Conservation (phyloP, 2,329 filamentous ascomycete species). For the Pochonia chlamydosporia region DNA sequence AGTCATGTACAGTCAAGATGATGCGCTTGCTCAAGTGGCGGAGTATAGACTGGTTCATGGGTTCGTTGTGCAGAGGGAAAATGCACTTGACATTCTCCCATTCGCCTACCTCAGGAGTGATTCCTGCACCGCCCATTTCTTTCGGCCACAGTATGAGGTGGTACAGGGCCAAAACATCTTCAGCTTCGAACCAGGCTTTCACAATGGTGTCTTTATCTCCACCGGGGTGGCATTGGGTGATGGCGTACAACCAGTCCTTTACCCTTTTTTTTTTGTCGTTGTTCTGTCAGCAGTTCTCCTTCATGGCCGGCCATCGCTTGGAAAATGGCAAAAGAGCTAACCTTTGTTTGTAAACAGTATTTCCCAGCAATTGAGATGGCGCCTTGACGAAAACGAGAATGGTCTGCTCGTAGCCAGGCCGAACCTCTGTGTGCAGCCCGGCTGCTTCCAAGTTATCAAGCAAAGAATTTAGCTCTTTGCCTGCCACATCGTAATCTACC, state of each 20-base stretch:
- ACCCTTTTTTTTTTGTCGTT: slow-evolving; percentile 40
- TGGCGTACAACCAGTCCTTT: slow-evolving; percentile 69
- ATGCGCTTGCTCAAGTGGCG: slow-evolving; percentile 49
- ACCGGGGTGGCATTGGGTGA: slow-evolving; percentile 58
- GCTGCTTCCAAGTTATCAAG: slow-evolving; percentile 54
- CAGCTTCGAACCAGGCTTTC: slow-evolving; percentile 51
- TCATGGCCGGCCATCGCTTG: not conserved
- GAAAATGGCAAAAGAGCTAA: slow-evolving; percentile 19
- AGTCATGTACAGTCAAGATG: slow-evolving; percentile 41
- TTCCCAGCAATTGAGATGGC: slow-evolving; percentile 56
- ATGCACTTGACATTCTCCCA: slow-evolving; percentile 57
- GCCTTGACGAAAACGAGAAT: slow-evolving; percentile 63
- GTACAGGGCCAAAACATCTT: slow-evolving; percentile 65
- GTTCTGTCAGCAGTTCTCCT: not conserved
- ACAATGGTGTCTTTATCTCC: slow-evolving; percentile 45
- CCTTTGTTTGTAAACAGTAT: slow-evolving; percentile 63
- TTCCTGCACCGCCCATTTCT: slow-evolving; percentile 54
- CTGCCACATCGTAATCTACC: slow-evolving; percentile 28
- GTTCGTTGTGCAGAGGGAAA: slow-evolving; percentile 57
- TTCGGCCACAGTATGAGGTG: slow-evolving; percentile 57
- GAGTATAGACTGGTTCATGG: slow-evolving; percentile 50
- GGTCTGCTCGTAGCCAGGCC: slow-evolving; percentile 61
- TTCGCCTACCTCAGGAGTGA: slow-evolving; percentile 50
- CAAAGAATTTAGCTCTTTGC: slow-evolving; percentile 35
- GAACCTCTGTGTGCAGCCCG: slow-evolving; percentile 65